These are phyloP conservation scores for Ganoderma meredithae DNA, from an alignment of 1,284 basidiomycete species.

Conservation along the genomic window DNA sequence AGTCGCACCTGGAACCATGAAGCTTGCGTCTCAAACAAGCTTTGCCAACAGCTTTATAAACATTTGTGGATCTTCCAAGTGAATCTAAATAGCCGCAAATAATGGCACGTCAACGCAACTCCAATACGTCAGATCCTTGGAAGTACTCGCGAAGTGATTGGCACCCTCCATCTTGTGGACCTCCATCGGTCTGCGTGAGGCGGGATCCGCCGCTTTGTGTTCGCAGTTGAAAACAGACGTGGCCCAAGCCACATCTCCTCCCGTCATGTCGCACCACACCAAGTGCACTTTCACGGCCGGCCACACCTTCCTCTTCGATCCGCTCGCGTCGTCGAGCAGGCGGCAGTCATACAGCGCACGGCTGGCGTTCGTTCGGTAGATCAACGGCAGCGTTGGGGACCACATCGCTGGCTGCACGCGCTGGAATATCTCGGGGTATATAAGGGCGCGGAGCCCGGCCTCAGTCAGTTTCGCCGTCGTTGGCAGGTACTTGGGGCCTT, in stretches of 20 bases:
- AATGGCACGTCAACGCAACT: no score
- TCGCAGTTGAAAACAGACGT: slow-evolving; percentile 15
- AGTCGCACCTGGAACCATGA: no score
- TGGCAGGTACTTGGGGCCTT: slow-evolving; percentile 12
- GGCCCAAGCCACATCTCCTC: slow-evolving; percentile 26
- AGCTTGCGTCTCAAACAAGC: slow-evolving; percentile 4
- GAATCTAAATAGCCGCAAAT: slow-evolving; percentile 12
- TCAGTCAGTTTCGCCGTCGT: slow-evolving; percentile 23
- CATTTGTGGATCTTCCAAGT: slow-evolving; percentile 32
- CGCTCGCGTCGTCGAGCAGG: background rate
- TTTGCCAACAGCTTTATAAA: slow-evolving; percentile 23
- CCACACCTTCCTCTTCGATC: slow-evolving; percentile 24
- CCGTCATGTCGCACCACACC: slow-evolving; percentile 36
- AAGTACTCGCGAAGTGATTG: slow-evolving; percentile 37
- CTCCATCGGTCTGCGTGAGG: slow-evolving; percentile 18
- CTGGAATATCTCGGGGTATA: slow-evolving; percentile 23
- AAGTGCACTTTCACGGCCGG: slow-evolving; percentile 26
- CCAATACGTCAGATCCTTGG: no score
- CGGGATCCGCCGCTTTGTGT: slow-evolving; percentile 16
- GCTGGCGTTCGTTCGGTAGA: slow-evolving; percentile 22
- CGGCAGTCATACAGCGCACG: slow-evolving; percentile 27
- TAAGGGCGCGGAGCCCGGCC: slow-evolving; percentile 17
- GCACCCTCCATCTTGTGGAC: slow-evolving; percentile 30
- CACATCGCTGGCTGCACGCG: slow-evolving; percentile 23
- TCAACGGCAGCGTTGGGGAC: slow-evolving; percentile 10